Evolutionary conservation across 176 grass and related monocot genomes (phyloP).

Genomic region (Zoysia japonica): DNA sequence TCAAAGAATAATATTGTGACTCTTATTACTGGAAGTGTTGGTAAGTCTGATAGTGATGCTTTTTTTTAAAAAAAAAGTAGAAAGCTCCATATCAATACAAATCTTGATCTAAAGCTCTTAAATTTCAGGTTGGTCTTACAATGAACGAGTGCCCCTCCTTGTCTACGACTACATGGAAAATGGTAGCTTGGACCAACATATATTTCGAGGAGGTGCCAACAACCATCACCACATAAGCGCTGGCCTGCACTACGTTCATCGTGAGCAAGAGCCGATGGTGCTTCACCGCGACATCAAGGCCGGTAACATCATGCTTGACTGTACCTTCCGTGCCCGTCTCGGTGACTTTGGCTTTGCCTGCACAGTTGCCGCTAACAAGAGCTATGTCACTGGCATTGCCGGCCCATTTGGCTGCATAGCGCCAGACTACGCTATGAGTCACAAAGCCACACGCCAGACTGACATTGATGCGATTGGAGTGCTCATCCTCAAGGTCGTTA

Average conservation of each 20-base stretch:
- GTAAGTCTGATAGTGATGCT: no score
- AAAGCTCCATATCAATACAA: no score
- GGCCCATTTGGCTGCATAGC: not conserved
- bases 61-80: no score
- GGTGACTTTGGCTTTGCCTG: conserved; percentile 12
- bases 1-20: no score
- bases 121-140: conserved; percentile 9
- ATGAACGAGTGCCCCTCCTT: not conserved
- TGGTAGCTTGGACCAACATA: not conserved
- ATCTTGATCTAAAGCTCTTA: no score
- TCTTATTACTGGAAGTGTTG: no score
- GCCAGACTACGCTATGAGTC: not conserved
- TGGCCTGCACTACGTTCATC: conserved; percentile 3
- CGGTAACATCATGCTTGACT: not conserved
- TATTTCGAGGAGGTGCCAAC: not conserved
- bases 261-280: not conserved
- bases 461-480: not conserved
- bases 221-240: not conserved
- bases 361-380: not conserved
- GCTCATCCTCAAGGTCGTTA: conserved; percentile 1
- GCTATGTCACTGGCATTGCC: not conserved
- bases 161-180: not conserved
- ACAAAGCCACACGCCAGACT: not conserved
- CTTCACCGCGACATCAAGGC: not conserved
- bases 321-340: not conserved